Base-by-base conservation (phyloP, 768 basidiomycete species). In the Calocera viscosa region DNA sequence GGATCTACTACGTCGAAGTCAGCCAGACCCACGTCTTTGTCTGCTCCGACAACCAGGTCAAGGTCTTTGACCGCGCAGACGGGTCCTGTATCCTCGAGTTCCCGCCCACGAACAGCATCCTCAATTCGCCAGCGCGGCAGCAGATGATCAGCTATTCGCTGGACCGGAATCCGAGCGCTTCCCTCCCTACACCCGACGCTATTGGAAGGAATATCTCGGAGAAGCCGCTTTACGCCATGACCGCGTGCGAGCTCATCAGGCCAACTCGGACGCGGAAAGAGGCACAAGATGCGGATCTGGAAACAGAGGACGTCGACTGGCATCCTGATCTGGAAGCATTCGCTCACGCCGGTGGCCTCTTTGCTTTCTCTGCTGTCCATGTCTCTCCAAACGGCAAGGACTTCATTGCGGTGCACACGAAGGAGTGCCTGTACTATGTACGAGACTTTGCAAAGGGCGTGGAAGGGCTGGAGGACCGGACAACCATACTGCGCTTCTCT, bases 1-100 rank as follows among this genome's bases (percentile, higher is more conserved):
- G 74, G 12, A 79, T 88, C 66, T 78, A 78, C 65, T 90, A 89
- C 68, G 87, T 90, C 35, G 89, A 91, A 70, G 74, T 90, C 66
- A 81, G 80, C 65, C 76, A 78, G 49, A 74, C 76, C 8, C 82
- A 87, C 71, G 81, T 83, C 0, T 84, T 90, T 70, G 74, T 91
- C 30, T 87, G 85, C 63, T 82, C 83, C 3, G 72, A 72, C 1
- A 69, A 71, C 22, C 74, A 77, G 10, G 71, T 90, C 38, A 79
- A 84, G 10, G 77, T 86, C 10, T 89, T 84, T 60, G 24, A 12
- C 16, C 24, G 53, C 11, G 53, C 11, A 19, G 53, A 30, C 22
- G 53, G 30, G 2, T 28, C 53, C 14, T 60, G 53, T 30, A 60
- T 60, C 53, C 53, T 60, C 10, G 53, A 60, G 53, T 60, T 60